These are phyloP conservation scores for Primulina huaijiensis DNA, from an alignment of 257 asterid species.

Conservation along the genomic window DNA sequence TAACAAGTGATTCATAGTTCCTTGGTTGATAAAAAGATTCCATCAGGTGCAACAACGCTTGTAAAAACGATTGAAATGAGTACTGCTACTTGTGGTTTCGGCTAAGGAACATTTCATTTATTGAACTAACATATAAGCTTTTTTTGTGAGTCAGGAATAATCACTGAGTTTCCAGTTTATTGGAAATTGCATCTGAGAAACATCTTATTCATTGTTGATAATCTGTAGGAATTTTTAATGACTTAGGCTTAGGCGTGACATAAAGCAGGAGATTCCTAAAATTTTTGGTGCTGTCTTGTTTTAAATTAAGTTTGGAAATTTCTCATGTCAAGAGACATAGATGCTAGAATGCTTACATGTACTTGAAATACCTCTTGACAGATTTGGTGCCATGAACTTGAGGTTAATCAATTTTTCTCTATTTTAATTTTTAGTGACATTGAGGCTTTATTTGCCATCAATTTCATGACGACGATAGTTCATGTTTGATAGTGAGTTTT, in stretches of 20 bases:
- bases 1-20: constrained; percentile 11
- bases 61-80: not conserved
- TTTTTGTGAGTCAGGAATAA: not conserved
- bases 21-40: constrained; percentile 14
- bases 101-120: not conserved
- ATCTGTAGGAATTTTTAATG: constrained; percentile 12
- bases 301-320: not conserved
- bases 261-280: not conserved
- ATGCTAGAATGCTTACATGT: not conserved
- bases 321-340: not conserved
- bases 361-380: not conserved
- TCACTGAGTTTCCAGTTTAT: not conserved
- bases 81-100: constrained; percentile 5
- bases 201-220: constrained; percentile 7
- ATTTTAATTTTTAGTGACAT: not conserved
- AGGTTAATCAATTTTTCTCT: not conserved
- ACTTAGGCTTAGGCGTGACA: not conserved
- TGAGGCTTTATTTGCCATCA: not conserved
- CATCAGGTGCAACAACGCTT: constrained; percentile 1
- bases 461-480: not conserved
- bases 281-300: not conserved
- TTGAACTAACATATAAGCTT: not conserved
- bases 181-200: constrained; percentile 10
- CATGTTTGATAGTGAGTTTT: not conserved
- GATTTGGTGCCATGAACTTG: not conserved